phyloP scores from a whole-genome alignment of 1,284 basidiomycete genomes.

The Moniliella sp. region DNA sequence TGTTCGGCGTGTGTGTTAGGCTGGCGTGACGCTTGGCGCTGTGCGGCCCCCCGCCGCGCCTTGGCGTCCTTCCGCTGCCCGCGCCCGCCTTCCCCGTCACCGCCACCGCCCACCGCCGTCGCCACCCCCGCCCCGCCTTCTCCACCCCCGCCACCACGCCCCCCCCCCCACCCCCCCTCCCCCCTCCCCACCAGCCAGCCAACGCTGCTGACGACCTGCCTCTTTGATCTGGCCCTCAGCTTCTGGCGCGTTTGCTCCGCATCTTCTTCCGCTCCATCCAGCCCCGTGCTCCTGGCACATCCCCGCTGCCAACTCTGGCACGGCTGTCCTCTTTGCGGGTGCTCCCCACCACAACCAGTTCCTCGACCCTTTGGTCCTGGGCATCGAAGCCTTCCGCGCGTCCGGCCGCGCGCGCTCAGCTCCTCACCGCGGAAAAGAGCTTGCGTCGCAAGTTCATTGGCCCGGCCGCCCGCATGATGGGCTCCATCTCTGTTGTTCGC shows the following conservation, averaged over 20 bases:
- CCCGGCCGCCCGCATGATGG: constrained; percentile 34
- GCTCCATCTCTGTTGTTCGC: constrained; percentile 64
- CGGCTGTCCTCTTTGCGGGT: constrained; percentile 77
- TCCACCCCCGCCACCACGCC: no score
- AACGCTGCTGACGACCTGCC: no score
- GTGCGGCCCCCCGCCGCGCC: no score
- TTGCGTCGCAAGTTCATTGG: constrained; percentile 64
- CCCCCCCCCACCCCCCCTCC: no score
- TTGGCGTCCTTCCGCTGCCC: no score
- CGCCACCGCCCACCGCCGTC: no score
- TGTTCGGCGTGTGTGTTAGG: no score
- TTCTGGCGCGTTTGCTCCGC: constrained; percentile 56
- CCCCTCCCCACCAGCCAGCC: no score
- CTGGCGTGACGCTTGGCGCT: no score
- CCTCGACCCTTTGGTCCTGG: constrained; percentile 73
- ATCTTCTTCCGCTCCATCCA: constrained; percentile 87
- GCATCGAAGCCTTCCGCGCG: constrained; percentile 62
- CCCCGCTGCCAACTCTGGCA: constrained; percentile 46
- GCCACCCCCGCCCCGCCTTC: no score
- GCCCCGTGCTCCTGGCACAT: constrained; percentile 85
- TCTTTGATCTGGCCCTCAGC: constrained; percentile 33
- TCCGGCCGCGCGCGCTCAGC: constrained; percentile 61
- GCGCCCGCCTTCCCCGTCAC: no score
- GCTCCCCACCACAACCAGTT: constrained; percentile 98
- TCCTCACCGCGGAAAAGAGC: constrained; percentile 79